These are phyloP conservation scores for Cryptococcus sp. DNA, from an alignment of 1,284 basidiomycete species.

Conservation along the genomic window DNA sequence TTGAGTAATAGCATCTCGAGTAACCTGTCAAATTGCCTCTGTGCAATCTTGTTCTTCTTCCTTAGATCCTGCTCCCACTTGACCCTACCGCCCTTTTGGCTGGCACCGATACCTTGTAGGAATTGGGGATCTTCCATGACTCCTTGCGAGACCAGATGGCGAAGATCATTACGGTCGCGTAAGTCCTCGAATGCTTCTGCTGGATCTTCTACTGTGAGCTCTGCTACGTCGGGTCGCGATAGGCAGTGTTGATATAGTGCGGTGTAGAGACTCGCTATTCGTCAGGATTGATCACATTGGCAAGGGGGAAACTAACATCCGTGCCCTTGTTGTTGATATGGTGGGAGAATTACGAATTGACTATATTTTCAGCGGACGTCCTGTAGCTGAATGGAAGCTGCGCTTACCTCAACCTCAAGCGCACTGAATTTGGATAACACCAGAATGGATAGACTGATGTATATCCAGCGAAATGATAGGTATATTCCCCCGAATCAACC, in stretches of 20 bases:
- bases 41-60: conserved; percentile 78
- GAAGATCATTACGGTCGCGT: conserved; percentile 84
- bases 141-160: conserved; percentile 56
- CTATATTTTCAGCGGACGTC: conserved; percentile 44
- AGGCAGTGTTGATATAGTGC: conserved; percentile 78
- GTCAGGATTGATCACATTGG: conserved; percentile 2
- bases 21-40: conserved; percentile 89
- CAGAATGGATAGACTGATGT: conserved; percentile 90
- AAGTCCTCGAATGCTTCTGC: conserved; percentile 72
- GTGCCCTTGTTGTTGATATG: conserved; percentile 84
- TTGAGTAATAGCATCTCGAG: conserved; percentile 85
- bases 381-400: neutral
- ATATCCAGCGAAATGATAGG: conserved; percentile 89
- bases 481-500: conserved; percentile 42
- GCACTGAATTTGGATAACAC: conserved; percentile 80
- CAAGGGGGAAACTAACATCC: conserved; percentile 61
- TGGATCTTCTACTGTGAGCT: conserved; percentile 95
- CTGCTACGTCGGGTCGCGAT: conserved; percentile 64
- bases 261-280: conserved; percentile 75
- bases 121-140: conserved; percentile 34
- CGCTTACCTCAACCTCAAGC: conserved; percentile 73
- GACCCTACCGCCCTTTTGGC: conserved; percentile 21
- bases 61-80: conserved; percentile 76
- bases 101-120: conserved; percentile 28
- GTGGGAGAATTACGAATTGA: conserved; percentile 90